Conservation (phyloP, 495 filamentous ascomycete genomes). For the Pseudotulostoma volvatum region DNA sequence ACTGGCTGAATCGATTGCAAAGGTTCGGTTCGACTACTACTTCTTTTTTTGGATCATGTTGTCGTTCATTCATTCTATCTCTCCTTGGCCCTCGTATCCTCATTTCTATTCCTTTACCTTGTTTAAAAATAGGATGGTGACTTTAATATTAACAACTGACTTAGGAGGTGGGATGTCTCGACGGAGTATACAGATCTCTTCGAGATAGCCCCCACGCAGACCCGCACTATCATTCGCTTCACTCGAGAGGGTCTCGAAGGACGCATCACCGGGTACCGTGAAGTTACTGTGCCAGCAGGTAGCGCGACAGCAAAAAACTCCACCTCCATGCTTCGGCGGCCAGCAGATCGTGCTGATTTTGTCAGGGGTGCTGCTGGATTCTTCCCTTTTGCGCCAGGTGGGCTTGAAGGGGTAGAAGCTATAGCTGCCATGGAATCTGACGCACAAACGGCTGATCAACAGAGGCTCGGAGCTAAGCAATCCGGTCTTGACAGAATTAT, state of each 20-base stretch:
- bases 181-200: conserved; percentile 66
- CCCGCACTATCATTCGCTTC: conserved; percentile 83
- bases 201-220: conserved; percentile 75
- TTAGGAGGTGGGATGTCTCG: conserved; percentile 64
- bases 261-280: conserved; percentile 81
- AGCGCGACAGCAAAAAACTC: conserved; percentile 94
- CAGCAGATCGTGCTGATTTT: conserved; percentile 77
- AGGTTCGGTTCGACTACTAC: conserved; percentile 29
- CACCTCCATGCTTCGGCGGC: conserved; percentile 76
- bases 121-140: too few relatives aligned
- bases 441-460: conserved; percentile 23
- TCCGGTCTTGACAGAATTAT: conserved; percentile 60
- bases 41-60: too few relatives aligned
- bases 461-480: conserved; percentile 26
- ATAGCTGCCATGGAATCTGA: conserved; percentile 61
- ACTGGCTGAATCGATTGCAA: conserved; percentile 80
- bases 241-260: conserved; percentile 85
- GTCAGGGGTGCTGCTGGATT: conserved; percentile 91
- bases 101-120: not conserved
- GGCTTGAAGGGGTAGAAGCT: conserved; percentile 73
- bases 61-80: too few relatives aligned
- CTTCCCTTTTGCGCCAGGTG: conserved; percentile 89
- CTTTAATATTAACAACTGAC: too few relatives aligned
- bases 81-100: conserved; percentile 1
- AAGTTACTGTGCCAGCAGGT: conserved; percentile 80